Conservation (phyloP, 495 filamentous ascomycete genomes). For the Talaromyces adpressus region DNA sequence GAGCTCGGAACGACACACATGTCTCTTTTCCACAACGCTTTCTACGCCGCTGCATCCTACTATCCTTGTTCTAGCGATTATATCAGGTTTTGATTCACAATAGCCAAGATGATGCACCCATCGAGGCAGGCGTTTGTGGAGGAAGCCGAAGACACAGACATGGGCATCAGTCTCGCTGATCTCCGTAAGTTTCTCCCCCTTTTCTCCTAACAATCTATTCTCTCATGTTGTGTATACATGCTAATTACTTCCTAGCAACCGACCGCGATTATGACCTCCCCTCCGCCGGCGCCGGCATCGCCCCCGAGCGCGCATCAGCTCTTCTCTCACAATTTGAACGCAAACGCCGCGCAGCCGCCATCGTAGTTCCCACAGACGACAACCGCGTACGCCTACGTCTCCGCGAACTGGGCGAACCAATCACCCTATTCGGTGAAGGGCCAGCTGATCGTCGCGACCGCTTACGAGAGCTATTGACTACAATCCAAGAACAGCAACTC, state of each 20-base stretch:
- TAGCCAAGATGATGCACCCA: slow-evolving; percentile 71
- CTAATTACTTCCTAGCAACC: slow-evolving; percentile 44
- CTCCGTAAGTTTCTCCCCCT: slow-evolving; percentile 53
- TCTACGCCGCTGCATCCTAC: not conserved
- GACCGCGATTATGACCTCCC: slow-evolving; percentile 85
- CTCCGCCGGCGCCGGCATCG: slow-evolving; percentile 61
- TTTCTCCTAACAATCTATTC: not conserved
- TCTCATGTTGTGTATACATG: not conserved
- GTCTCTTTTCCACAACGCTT: not conserved
- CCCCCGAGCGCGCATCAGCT: slow-evolving; percentile 82
- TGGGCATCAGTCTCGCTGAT: slow-evolving; percentile 70
- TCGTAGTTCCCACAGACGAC: slow-evolving; percentile 95
- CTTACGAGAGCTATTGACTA: slow-evolving; percentile 71
- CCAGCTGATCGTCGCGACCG: slow-evolving; percentile 80
- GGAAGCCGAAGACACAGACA: slow-evolving; percentile 65
- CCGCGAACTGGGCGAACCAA: slow-evolving; percentile 80
- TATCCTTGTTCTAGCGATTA: not conserved
- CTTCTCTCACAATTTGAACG: slow-evolving; percentile 85
- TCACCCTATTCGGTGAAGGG: slow-evolving; percentile 93
- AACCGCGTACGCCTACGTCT: slow-evolving; percentile 71
- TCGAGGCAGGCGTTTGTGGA: slow-evolving; percentile 94
- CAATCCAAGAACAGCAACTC: slow-evolving; percentile 57
- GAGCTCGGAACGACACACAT: not conserved
- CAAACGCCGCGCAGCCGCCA: slow-evolving; percentile 78
- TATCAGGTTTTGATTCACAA: not conserved